Conservation (phyloP, 1,284 basidiomycete species). For the Trichosporon faecale region DNA sequence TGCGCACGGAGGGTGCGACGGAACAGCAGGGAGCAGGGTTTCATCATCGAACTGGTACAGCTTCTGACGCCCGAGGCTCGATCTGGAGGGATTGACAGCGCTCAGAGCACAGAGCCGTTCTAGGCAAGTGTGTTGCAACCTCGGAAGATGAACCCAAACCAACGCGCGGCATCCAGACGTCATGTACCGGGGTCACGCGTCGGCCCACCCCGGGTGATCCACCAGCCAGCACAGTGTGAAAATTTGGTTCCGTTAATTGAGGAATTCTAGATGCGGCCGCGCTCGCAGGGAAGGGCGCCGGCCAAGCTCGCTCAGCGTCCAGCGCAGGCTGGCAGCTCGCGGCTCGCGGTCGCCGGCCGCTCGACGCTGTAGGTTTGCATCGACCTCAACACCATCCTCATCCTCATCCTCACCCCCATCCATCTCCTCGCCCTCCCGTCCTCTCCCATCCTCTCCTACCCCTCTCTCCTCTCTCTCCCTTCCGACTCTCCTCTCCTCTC, state of each 20-base stretch:
- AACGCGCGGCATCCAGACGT: background rate
- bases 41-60: background rate
- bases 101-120: background rate
- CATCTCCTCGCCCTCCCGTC: conserved; percentile 14
- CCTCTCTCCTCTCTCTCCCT: conserved; percentile 27
- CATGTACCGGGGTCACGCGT: background rate
- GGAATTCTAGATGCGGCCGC: background rate
- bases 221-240: background rate
- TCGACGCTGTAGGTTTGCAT: background rate
- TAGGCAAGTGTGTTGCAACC: background rate
- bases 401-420: conserved; percentile 19
- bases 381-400: conserved; percentile 15
- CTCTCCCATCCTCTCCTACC: conserved; percentile 17
- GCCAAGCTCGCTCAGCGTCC: background rate
- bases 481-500: conserved; percentile 20
- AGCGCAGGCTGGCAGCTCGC: background rate
- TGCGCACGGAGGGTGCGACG: background rate
- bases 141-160: background rate
- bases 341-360: background rate
- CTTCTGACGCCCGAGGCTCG: background rate
- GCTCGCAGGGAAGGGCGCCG: background rate
- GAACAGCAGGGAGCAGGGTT: background rate
- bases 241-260: background rate
- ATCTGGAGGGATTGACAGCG: background rate
- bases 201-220: background rate